phyloP scores from a whole-genome alignment of 2,329 filamentous ascomycete species.

The Cytospora leucostoma region DNA sequence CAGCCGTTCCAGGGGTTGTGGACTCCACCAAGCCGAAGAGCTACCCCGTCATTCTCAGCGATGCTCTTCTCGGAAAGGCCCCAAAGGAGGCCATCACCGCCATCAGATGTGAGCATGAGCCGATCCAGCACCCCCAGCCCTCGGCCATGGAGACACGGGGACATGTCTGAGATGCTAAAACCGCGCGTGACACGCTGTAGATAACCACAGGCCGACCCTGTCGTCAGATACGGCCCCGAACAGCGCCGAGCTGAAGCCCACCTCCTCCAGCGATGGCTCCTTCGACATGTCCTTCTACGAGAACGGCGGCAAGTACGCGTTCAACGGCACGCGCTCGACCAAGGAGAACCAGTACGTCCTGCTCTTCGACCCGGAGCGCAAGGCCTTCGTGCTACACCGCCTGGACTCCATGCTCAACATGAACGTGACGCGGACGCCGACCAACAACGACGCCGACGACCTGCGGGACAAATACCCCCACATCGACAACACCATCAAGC shows the following conservation, averaged over 20 bases:
- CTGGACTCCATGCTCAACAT: constrained; percentile 83
- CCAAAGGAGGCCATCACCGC: constrained; percentile 62
- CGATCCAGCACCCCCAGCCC: background rate
- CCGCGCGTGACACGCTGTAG: constrained; percentile 39
- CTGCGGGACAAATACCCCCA: constrained; percentile 69
- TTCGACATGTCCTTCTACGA: constrained; percentile 59
- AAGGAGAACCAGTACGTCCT: constrained; percentile 64
- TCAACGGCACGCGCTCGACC: constrained; percentile 57
- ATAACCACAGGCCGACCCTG: constrained; percentile 62
- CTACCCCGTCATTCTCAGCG: constrained; percentile 65
- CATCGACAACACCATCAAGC: constrained; percentile 46
- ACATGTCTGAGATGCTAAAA: constrained; percentile 26
- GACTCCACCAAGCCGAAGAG: constrained; percentile 63
- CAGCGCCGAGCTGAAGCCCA: constrained; percentile 53
- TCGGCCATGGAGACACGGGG: background rate
- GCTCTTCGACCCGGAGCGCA: constrained; percentile 72
- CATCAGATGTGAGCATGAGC: constrained; percentile 56
- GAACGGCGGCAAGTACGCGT: constrained; percentile 59
- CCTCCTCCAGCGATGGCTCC: constrained; percentile 46
- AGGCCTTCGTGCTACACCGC: constrained; percentile 80
- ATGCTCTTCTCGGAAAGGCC: constrained; percentile 58
- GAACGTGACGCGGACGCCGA: constrained; percentile 74
- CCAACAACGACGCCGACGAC: constrained; percentile 62
- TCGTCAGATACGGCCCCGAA: constrained; percentile 51
- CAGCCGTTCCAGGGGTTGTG: constrained; percentile 41